phyloP scores from a whole-genome alignment of 768 basidiomycete genomes.

The Coprinellus micaceus region DNA sequence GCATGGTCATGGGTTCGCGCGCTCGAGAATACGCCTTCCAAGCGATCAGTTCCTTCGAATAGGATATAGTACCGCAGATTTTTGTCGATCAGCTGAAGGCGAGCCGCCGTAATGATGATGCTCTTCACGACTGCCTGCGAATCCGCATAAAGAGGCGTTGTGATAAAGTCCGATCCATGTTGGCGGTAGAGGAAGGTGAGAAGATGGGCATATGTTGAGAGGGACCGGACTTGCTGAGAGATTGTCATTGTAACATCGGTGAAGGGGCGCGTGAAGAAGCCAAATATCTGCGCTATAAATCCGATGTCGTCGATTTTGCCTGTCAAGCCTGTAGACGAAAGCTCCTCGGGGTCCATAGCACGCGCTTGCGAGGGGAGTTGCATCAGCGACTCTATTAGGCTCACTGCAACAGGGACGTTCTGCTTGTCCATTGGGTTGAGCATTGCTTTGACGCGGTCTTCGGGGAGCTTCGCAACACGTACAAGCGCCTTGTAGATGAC shows the following conservation, averaged over 20 bases:
- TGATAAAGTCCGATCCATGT: conserved; percentile 16
- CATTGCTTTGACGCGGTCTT: conserved; percentile 9
- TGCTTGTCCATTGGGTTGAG: conserved; percentile 21
- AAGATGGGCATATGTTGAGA: conserved; percentile 18
- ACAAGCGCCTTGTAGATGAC: conserved; percentile 5
- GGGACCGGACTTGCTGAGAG: conserved; percentile 16
- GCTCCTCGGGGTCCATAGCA: not conserved
- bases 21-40: conserved; percentile 23
- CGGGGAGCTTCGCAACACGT: conserved; percentile 4
- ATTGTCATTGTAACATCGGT: conserved; percentile 14
- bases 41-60: conserved; percentile 22
- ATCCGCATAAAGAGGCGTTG: conserved; percentile 22
- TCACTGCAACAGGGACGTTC: conserved; percentile 15
- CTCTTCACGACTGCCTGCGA: conserved; percentile 24
- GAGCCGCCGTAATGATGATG: conserved; percentile 20
- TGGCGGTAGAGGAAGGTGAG: conserved; percentile 13
- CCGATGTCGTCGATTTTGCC: not conserved
- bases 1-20: conserved; percentile 20
- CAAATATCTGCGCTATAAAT: conserved; percentile 11
- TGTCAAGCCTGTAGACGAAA: not conserved
- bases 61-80: conserved; percentile 14
- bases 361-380: not conserved
- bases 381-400: not conserved
- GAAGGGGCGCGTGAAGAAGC: conserved; percentile 16
- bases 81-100: conserved; percentile 16